phyloP scores from a whole-genome alignment of 78 protist genomes.

The Andalucia godoyi region DNA sequence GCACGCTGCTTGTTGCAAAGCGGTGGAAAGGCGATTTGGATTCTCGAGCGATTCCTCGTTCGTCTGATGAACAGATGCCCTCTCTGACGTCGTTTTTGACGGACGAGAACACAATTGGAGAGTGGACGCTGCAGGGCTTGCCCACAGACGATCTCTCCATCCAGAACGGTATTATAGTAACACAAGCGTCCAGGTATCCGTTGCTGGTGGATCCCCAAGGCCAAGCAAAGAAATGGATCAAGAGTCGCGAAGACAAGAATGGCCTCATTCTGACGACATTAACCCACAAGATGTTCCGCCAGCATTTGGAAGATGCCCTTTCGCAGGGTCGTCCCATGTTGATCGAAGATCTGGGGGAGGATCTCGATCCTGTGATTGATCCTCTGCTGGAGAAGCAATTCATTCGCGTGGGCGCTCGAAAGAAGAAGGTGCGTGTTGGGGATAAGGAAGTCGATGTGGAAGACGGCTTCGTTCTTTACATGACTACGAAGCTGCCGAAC shows the following conservation, averaged over 20 bases:
- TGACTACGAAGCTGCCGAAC: conserved; percentile 57
- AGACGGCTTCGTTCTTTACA: conserved; percentile 41
- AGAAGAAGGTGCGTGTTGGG: background rate
- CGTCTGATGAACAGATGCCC: no score
- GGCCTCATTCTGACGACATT: conserved; percentile 14
- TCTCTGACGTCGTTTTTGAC: no score
- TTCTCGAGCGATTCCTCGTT: no score
- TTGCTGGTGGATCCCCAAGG: conserved; percentile 32
- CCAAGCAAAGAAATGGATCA: conserved; percentile 38
- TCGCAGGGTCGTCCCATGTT: conserved; percentile 23
- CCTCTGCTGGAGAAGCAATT: conserved; percentile 20
- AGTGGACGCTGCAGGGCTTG: conserved; percentile 74
- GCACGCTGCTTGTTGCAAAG: conserved; percentile 41
- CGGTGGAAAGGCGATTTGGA: no score
- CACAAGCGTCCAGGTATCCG: conserved; percentile 31
- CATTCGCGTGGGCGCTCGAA: background rate
- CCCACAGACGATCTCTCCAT: conserved; percentile 69
- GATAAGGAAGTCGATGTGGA: conserved; percentile 22
- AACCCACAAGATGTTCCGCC: conserved; percentile 26
- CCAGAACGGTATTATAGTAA: conserved; percentile 36
- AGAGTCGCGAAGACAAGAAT: conserved; percentile 13
- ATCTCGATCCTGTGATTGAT: conserved; percentile 40
- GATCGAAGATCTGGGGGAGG: conserved; percentile 42
- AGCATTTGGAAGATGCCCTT: background rate
- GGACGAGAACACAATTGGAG: no score